Base-by-base conservation (phyloP, 495 filamentous ascomycete species). In the Stereocaulon alpinum region DNA sequence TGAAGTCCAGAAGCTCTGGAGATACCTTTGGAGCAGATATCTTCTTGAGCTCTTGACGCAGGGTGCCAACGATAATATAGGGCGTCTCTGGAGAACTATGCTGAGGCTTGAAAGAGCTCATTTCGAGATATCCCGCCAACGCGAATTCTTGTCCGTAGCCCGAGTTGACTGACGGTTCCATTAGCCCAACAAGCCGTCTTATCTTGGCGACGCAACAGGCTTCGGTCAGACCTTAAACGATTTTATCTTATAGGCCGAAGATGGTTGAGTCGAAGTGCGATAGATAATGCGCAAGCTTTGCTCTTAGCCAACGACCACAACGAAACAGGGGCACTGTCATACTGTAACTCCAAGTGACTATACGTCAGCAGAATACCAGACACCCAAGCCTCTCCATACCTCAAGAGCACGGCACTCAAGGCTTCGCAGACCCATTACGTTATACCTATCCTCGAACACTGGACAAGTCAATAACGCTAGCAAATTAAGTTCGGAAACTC, bases 121-220 rank as follows among this genome's bases (percentile, higher is more conserved):
- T n/a, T 44, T 44, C 42, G 42, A 44, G 15, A 18, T 18, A 20
- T 44, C n/a, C 42, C 15, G 42, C 42, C 6, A 44, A 51, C 54
- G 51, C 30, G 49, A 64, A 64, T 32, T 64, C 62, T n/a, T 62
- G 52, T 40, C 55, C 41, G 40, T 64, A 61, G 20, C 34, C 32
- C 20, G 57, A 27, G 34, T 55, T 18, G 34, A 58, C 40, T 11
- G 55, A 63, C 48, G 34, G 58, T 54, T 49, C 44, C 53, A 66
- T 37, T 24, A 58, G 58, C 20, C 64, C 53, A 49, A 66, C n/a
- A 34, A 66, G 62, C 48, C 64, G 64, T 17, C 43, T 37, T 32
- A 66, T 64, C 50, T 66, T 64, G 14, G 64, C 64, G 30, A 66
- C 58, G 41, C 64, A 66, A 62, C 64, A 66, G 30, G 64, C 57